Conservation (phyloP, 1,284 basidiomycete species). For the Blastosporella zonata region DNA sequence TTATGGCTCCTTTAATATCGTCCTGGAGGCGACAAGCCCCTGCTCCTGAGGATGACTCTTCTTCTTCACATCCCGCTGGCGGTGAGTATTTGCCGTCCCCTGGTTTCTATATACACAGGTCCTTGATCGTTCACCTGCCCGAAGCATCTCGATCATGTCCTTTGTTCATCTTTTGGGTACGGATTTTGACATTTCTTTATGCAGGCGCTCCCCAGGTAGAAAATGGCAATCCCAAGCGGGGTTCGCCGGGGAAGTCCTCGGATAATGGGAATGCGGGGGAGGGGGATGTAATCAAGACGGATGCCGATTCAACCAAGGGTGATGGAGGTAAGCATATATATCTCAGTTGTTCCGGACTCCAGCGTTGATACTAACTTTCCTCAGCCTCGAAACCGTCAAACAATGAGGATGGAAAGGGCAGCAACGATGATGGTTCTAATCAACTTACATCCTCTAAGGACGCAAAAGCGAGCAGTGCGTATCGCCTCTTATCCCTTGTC, state of each 20-base stretch:
- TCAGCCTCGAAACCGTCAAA: conserved; percentile 1
- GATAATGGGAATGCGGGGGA: neutral
- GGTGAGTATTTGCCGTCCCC: conserved; percentile 13
- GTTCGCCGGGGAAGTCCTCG: conserved; percentile 2
- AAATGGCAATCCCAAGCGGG: conserved; percentile 3
- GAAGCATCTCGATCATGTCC: neutral
- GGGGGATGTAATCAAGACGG: neutral
- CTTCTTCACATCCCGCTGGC: conserved; percentile 13
- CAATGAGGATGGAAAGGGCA: neutral
- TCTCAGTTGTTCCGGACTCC: too few species aligned
- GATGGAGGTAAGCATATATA: neutral
- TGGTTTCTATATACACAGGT: neutral
- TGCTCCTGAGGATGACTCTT: conserved; percentile 9
- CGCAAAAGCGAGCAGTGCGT: neutral
- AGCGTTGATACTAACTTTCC: neutral
- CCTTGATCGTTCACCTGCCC: neutral
- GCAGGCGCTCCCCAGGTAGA: conserved; percentile 15
- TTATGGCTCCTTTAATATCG: conserved; percentile 22
- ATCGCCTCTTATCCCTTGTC: neutral
- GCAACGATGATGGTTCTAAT: neutral
- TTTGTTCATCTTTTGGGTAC: neutral
- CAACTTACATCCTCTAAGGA: neutral
- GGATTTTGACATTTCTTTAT: conserved; percentile 5
- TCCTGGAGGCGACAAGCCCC: conserved; percentile 23
- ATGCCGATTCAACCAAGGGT: neutral